Evolutionary conservation across 495 filamentous ascomycete genomes (phyloP).

Genomic region (Neurospora tetrasperma): DNA sequence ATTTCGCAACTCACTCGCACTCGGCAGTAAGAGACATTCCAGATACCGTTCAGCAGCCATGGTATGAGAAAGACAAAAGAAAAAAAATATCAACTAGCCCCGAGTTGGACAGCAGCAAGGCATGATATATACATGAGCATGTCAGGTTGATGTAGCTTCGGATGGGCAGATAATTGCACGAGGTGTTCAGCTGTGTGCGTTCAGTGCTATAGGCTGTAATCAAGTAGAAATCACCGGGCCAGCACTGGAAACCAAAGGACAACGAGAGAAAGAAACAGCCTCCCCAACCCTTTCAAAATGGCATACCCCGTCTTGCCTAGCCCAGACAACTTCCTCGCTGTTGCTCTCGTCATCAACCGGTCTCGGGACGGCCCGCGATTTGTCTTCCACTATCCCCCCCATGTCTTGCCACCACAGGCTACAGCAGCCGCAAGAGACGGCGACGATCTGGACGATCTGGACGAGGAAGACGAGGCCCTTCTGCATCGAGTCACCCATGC

Average conservation of each 20-base stretch:
- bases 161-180: not conserved
- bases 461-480: conserved; percentile 34
- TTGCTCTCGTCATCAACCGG: conserved; percentile 73
- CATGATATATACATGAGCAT: not conserved
- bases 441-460: conserved; percentile 26
- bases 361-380: conserved; percentile 73
- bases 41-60: not conserved
- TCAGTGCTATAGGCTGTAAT: not conserved
- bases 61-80: not conserved
- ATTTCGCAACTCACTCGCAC: not conserved
- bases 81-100: not conserved
- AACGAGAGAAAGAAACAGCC: not conserved
- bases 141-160: not conserved
- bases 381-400: conserved; percentile 81
- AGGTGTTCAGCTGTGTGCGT: not conserved
- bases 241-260: not conserved
- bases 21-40: not conserved
- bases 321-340: conserved; percentile 50
- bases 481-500: conserved; percentile 22
- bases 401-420: conserved; percentile 22
- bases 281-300: conserved; percentile 17
- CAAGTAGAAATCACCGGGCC: not conserved
- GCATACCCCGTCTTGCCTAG: conserved; percentile 36
- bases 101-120: not conserved
- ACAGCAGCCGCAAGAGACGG: conserved; percentile 13